These are phyloP conservation scores for Xylaria sp. DNA, from an alignment of 2,329 filamentous ascomycete species.

Conservation along the genomic window DNA sequence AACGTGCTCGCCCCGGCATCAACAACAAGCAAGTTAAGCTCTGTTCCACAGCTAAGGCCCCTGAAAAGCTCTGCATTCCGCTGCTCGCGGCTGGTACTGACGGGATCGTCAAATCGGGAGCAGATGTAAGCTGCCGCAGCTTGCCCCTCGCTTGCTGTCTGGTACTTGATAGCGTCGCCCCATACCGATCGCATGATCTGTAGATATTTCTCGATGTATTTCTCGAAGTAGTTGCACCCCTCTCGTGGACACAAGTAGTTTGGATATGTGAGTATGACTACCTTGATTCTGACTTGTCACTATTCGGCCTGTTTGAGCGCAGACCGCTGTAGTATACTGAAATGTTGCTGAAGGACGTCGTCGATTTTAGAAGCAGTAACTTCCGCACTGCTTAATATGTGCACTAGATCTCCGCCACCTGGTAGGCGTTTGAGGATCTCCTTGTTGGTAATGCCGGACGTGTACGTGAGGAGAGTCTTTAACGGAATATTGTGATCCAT, in stretches of 20 bases:
- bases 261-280: not conserved
- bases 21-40: too few species aligned
- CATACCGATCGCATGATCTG: not conserved
- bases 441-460: not conserved
- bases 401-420: not conserved
- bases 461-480: not conserved
- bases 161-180: not conserved
- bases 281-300: not conserved
- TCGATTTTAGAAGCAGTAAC: not conserved
- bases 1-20: too few species aligned
- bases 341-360: not conserved
- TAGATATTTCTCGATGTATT: not conserved
- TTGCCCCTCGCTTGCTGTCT: not conserved
- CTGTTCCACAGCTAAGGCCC: too few species aligned
- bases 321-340: not conserved
- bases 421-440: not conserved
- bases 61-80: too few species aligned
- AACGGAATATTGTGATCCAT: not conserved
- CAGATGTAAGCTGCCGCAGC: not conserved
- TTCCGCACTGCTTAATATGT: not conserved
- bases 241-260: not conserved
- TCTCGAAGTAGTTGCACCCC: not conserved
- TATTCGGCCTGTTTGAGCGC: not conserved
- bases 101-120: not conserved
- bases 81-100: too few species aligned